A percentile compares a stretch with the other conserved stretches of the same genome.
Evolutionary conservation across 2,329 filamentous ascomycete species (phyloP).

Genomic region (Nannizziopsis arthrosporioides): DNA sequence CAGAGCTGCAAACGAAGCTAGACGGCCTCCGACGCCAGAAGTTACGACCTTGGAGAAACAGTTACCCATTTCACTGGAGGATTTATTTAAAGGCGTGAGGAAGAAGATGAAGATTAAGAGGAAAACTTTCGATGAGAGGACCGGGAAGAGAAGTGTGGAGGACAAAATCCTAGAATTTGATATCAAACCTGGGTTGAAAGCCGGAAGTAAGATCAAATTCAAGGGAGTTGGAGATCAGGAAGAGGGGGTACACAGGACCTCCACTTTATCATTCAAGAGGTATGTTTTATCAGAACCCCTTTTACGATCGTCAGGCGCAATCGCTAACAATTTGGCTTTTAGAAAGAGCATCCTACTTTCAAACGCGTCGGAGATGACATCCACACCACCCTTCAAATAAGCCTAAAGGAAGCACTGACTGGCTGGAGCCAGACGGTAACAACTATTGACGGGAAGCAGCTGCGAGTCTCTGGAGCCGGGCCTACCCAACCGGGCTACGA

Average conservation of each 20-base stretch:
- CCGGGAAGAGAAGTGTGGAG: slow-evolving; percentile 70
- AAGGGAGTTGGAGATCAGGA: slow-evolving; percentile 95
- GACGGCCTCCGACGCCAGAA: slow-evolving; percentile 54
- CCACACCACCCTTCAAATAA: slow-evolving; percentile 63
- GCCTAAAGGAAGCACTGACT: slow-evolving; percentile 85
- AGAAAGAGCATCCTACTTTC: slow-evolving; percentile 82
- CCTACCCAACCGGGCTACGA: slow-evolving; percentile 75
- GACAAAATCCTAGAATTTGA: slow-evolving; percentile 89
- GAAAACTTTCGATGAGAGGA: slow-evolving; percentile 75
- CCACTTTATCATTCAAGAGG: slow-evolving; percentile 89
- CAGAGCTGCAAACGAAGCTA: slow-evolving; percentile 12
- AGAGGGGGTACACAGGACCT: slow-evolving; percentile 92
- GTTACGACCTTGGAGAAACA: slow-evolving; percentile 83
- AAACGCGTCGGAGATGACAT: slow-evolving; percentile 82
- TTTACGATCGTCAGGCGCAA: background rate
- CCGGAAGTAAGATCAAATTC: slow-evolving; percentile 97
- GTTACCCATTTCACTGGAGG: slow-evolving; percentile 70
- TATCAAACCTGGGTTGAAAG: slow-evolving; percentile 91
- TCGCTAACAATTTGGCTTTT: slow-evolving; percentile 18
- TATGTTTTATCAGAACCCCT: slow-evolving; percentile 37
- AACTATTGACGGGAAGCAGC: slow-evolving; percentile 83
- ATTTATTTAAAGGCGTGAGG: slow-evolving; percentile 71
- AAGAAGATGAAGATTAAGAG: slow-evolving; percentile 99
- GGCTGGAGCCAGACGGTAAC: slow-evolving; percentile 86
- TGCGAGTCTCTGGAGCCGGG: slow-evolving; percentile 66